These are phyloP conservation scores for Chloromonas sp. DNA, from an alignment of 163 green algal species.

Conservation along the genomic window DNA sequence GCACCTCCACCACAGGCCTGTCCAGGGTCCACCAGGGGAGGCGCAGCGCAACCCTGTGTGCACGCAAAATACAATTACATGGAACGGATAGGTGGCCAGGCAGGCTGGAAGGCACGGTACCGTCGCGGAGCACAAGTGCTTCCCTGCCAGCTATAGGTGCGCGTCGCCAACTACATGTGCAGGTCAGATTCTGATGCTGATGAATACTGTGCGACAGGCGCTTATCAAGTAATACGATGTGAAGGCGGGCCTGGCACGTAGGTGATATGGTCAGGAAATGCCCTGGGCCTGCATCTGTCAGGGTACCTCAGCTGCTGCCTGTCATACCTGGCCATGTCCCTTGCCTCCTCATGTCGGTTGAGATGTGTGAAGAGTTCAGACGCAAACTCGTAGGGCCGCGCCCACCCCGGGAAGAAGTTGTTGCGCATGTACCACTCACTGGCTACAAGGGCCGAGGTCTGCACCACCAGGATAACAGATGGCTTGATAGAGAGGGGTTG, in stretches of 20 bases:
- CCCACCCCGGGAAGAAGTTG: conserved; percentile 67
- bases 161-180: no score
- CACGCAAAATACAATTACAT: no score
- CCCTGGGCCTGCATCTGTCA: no score
- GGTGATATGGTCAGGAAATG: no score
- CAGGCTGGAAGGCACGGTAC: no score
- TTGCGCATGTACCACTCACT: conserved; percentile 81
- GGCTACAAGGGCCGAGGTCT: conserved; percentile 62
- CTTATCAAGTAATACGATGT: no score
- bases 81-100: no score
- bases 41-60: conserved; percentile 46
- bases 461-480: conserved; percentile 1
- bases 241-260: no score
- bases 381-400: conserved; percentile 68
- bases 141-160: no score
- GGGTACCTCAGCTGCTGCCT: conserved; percentile 50
- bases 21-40: conserved; percentile 70
- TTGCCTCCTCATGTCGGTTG: conserved; percentile 52
- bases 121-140: no score
- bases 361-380: conserved; percentile 47
- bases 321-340: conserved; percentile 52
- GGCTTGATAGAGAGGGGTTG: not conserved
- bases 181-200: no score
- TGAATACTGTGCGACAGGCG: no score
- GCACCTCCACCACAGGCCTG: not conserved